phyloP scores from a whole-genome alignment of 495 filamentous ascomycete species.

The Hyaloscypha variabilis region DNA sequence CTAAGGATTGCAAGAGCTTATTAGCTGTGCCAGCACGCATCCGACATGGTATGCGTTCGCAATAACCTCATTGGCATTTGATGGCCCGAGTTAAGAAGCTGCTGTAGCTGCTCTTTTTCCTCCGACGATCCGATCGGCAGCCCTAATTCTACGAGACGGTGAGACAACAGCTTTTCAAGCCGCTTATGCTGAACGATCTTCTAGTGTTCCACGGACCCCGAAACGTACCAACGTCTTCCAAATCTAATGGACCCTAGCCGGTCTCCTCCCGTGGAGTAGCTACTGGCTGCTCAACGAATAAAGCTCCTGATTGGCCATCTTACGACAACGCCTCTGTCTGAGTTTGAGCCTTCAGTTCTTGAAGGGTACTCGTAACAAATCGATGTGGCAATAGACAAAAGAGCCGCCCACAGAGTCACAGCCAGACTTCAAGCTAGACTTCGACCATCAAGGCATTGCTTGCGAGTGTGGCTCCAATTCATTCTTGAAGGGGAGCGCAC shows the following conservation, averaged over 20 bases:
- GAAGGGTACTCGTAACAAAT: not conserved
- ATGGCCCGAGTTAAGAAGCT: not conserved
- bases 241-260: not conserved
- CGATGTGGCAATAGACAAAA: not conserved
- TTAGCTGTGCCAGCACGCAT: too few relatives aligned
- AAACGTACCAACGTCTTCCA: not conserved
- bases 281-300: not conserved
- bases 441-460: not conserved
- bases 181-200: too few relatives aligned
- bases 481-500: too few relatives aligned
- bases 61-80: not conserved
- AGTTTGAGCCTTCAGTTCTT: not conserved
- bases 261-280: not conserved
- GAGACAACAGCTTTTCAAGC: too few relatives aligned
- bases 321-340: not conserved
- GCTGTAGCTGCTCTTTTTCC: not conserved
- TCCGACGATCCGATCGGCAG: not conserved
- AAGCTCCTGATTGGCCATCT: not conserved
- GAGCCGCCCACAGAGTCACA: not conserved
- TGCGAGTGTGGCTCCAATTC: not conserved
- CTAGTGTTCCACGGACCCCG: not conserved
- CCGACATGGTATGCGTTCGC: too few relatives aligned
- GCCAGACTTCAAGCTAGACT: not conserved
- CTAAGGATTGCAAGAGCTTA: too few relatives aligned
- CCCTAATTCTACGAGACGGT: not conserved